Conservation (phyloP, 306 rosid species). For the Rosa multiflora region DNA sequence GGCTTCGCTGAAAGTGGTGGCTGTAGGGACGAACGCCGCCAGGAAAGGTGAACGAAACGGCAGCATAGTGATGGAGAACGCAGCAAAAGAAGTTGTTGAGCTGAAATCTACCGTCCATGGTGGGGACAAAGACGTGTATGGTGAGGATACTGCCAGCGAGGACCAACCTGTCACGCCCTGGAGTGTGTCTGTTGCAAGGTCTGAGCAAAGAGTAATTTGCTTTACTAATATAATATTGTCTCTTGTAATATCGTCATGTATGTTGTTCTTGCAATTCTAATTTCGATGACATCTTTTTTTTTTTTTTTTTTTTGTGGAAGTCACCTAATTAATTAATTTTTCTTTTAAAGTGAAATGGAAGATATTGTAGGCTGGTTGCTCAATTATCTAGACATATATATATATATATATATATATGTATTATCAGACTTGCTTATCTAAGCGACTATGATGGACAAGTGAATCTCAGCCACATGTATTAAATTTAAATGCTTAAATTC, state of each 20-base stretch:
- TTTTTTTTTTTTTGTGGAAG: background rate
- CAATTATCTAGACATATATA: background rate
- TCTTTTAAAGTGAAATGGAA: background rate
- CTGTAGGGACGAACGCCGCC: slow-evolving; percentile 44
- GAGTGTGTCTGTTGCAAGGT: slow-evolving; percentile 90
- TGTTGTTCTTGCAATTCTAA: background rate
- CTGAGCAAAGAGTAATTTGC: background rate
- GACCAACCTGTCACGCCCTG: slow-evolving; percentile 84
- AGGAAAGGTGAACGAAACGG: slow-evolving; percentile 52
- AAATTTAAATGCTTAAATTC: no score
- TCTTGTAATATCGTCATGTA: background rate
- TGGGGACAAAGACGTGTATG: slow-evolving; percentile 67
- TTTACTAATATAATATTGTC: background rate
- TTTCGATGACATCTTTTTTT: slow-evolving; percentile 15
- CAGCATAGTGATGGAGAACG: slow-evolving; percentile 54
- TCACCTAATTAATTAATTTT: background rate
- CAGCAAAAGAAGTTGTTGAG: slow-evolving; percentile 45
- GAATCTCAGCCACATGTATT: no score
- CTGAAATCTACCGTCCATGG: slow-evolving; percentile 36
- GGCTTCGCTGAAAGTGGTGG: slow-evolving; percentile 43
- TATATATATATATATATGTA: no score
- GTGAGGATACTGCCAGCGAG: slow-evolving; percentile 72
- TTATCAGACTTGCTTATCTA: no score
- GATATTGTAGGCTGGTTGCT: background rate
- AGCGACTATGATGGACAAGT: no score